Conservation (phyloP, 2,329 filamentous ascomycete genomes). For the Sclerotinia borealis region DNA sequence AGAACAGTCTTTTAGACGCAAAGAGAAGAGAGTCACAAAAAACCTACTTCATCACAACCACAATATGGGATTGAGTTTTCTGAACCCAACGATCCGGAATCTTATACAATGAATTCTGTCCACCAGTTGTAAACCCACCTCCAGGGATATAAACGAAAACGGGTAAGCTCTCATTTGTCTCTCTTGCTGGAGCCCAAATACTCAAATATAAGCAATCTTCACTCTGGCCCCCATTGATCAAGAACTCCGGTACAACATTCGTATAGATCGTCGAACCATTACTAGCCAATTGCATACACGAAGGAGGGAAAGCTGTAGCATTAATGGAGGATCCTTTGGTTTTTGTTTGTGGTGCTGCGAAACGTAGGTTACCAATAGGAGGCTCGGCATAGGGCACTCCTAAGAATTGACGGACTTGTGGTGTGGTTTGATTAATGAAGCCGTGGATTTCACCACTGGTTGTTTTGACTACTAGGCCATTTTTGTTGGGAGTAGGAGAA, state of each 20-base stretch:
- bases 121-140: slow-evolving; percentile 34
- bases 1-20: too few relatives aligned
- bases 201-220: slow-evolving; percentile 37
- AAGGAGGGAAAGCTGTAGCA: slow-evolving; percentile 19
- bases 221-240: not conserved
- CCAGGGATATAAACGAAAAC: slow-evolving; percentile 42
- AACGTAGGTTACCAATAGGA: slow-evolving; percentile 34
- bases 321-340: slow-evolving; percentile 10
- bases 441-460: slow-evolving; percentile 16
- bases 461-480: slow-evolving; percentile 15
- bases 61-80: not conserved
- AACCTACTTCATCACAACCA: slow-evolving; percentile 3
- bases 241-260: not conserved
- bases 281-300: slow-evolving; percentile 18
- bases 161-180: slow-evolving; percentile 29
- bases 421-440: slow-evolving; percentile 17
- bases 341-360: slow-evolving; percentile 29
- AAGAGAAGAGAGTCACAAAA: not conserved
- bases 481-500: not conserved
- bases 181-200: slow-evolving; percentile 31
- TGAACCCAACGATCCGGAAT: slow-evolving; percentile 3
- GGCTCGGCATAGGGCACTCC: slow-evolving; percentile 37
- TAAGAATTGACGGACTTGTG: slow-evolving; percentile 31
- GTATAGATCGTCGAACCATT: slow-evolving; percentile 15
- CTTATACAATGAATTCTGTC: not conserved